Conservation (phyloP, 2,329 filamentous ascomycete genomes). For the Nothopassalora personata region DNA sequence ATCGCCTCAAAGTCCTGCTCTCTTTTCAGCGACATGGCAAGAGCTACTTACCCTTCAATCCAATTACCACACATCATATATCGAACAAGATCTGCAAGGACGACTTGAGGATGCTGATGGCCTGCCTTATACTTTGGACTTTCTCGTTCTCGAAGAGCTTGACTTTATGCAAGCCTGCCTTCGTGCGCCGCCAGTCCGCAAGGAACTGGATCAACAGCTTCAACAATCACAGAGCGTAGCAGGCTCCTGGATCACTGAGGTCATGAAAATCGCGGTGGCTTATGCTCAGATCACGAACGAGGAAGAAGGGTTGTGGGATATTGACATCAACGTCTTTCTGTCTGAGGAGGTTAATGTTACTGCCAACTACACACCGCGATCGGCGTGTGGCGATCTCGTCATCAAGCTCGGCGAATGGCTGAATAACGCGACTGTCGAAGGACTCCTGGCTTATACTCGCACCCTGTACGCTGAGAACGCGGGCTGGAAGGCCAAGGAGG, state of each 20-base stretch:
- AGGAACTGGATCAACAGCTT: slow-evolving; percentile 79
- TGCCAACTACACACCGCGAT: slow-evolving; percentile 91
- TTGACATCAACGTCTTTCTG: slow-evolving; percentile 91
- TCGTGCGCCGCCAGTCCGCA: slow-evolving; percentile 78
- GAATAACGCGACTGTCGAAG: slow-evolving; percentile 67
- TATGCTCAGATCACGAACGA: slow-evolving; percentile 89
- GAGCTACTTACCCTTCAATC: slow-evolving; percentile 70
- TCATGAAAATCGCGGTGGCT: slow-evolving; percentile 76
- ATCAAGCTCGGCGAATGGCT: slow-evolving; percentile 94
- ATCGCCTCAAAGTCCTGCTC: slow-evolving; percentile 70
- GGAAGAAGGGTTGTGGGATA: slow-evolving; percentile 92
- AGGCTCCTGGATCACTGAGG: slow-evolving; percentile 76
- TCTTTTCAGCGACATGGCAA: slow-evolving; percentile 86
- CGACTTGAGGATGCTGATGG: slow-evolving; percentile 84
- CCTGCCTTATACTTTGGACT: slow-evolving; percentile 91
- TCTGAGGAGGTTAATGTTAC: slow-evolving; percentile 93
- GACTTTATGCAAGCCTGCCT: slow-evolving; percentile 92
- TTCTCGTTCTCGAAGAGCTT: slow-evolving; percentile 85
- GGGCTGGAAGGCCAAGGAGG: slow-evolving; percentile 67
- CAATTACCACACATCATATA: slow-evolving; percentile 76
- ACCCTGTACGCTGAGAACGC: slow-evolving; percentile 57
- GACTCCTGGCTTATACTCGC: slow-evolving; percentile 71
- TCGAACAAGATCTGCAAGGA: slow-evolving; percentile 78
- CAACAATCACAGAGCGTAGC: slow-evolving; percentile 50
- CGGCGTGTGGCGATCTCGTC: slow-evolving; percentile 83